Percentiles rank a stretch among this genome's conserved stretches.
phyloP scores from a whole-genome alignment of 305 asterid genomes.

The Andrographis paniculata region DNA sequence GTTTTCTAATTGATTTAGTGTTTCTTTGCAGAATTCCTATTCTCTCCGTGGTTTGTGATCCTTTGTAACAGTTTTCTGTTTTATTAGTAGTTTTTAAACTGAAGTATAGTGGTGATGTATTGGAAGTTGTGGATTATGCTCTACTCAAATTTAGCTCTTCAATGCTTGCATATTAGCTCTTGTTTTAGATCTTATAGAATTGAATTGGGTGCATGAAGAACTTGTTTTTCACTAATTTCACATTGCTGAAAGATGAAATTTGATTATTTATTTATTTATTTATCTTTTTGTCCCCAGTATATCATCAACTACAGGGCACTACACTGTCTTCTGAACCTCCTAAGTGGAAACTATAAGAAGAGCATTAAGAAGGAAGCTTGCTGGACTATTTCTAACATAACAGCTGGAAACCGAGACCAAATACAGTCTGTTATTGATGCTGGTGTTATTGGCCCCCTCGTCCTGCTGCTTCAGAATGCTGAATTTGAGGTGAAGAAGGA shows the following conservation, averaged over 20 bases:
- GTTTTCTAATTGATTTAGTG: no score
- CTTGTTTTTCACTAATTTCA: conserved; percentile 1
- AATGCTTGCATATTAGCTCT: neutral
- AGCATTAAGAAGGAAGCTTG: conserved; percentile 95
- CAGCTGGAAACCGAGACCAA: conserved; percentile 85
- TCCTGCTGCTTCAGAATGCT: neutral
- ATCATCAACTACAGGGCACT: conserved; percentile 59
- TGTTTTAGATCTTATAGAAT: neutral
- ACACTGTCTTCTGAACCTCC: conserved; percentile 50
- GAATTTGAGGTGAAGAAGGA: conserved; percentile 91
- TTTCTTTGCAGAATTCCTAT: no score
- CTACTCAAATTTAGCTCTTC: no score
- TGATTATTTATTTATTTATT: no score
- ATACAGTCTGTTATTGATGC: conserved; percentile 66
- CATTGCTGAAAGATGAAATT: conserved; percentile 10
- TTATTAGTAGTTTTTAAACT: no score
- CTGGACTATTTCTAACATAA: conserved; percentile 90
- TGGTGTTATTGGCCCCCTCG: no score
- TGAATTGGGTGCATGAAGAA: no score
- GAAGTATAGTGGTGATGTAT: no score
- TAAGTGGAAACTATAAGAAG: conserved; percentile 59
- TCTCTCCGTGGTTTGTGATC: no score
- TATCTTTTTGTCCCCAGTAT: conserved; percentile 28
- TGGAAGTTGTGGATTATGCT: no score
- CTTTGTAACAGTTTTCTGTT: no score